Evolutionary conservation across 768 basidiomycete species (phyloP), one percentile per base, ranked within the genome.

Genomic region (Calocybe indica): DNA sequence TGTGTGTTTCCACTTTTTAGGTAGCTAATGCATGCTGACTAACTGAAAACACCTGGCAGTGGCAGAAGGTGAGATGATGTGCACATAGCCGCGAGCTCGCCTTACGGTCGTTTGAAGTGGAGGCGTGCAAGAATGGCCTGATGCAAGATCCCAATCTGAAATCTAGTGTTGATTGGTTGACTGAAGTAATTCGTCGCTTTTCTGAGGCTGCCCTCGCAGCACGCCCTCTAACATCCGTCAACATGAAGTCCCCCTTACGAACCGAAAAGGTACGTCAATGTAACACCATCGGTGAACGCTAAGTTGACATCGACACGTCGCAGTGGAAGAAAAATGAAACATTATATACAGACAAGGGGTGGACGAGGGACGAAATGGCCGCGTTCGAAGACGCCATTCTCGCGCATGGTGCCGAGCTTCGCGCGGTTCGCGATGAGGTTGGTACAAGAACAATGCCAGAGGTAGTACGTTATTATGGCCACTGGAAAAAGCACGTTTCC

Each of bases 391-490:
- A 87, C 53, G 85, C 77, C 5, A 85, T 91, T 40, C 56, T 69
- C 41, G 67, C 70, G n/a, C 79, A 88, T 53, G 86, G 87, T 30
- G 84, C 88, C 9, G 90, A 92, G 59, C 80, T 92, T 45, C 82
- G 88, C 36, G 77, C 79, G 5, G 85, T 91, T 22, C 72, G 82
- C 43, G 85, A 88, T 29, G 87, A 90, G 58, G 74, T 92, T 37
- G 74, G 73, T 15, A 78, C 82, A 2, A 72, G 89, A 47, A 71
- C 82, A 0, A 76, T 90, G 58, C 71, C 78, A 29, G 91, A 92
- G 58, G 79, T 91, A 5, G 89, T 92, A 29, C 79, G 88, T 12
- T 91, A 83, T 64, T 92, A 88, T 55, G 85, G 82, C 3, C 83
- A 79, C 51, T 92, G 90, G 90, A 92, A 92, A 71, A 88, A 78